Percentiles rank a stretch among this genome's conserved stretches.
These are phyloP conservation scores for Hyparrhenia diplandra DNA, from an alignment of 176 grass and related monocot species.

Conservation along the genomic window DNA sequence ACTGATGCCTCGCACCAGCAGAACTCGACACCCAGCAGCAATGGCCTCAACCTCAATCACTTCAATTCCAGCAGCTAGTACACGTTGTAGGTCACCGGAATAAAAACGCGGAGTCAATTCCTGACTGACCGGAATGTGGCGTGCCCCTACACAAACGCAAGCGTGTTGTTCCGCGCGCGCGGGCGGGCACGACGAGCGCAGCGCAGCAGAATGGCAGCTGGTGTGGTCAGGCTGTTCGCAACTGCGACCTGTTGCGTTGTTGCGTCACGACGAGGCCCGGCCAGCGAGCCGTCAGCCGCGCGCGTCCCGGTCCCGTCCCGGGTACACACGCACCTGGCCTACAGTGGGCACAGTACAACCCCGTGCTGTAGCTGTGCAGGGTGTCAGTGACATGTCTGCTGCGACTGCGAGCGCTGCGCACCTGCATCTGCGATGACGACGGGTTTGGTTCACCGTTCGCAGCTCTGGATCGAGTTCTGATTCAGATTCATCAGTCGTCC, in stretches of 20 bases:
- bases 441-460: not conserved
- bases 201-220: not conserved
- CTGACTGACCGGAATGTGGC: conserved; percentile 28
- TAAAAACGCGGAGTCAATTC: conserved; percentile 31
- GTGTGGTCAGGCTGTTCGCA: conserved; percentile 37
- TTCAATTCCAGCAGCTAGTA: not conserved
- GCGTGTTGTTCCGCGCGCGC: not conserved
- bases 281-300: conserved; percentile 18
- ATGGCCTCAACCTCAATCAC: conserved; percentile 13
- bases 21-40: not conserved
- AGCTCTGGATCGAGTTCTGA: not conserved
- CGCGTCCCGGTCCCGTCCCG: not conserved
- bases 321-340: not conserved
- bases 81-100: conserved; percentile 34
- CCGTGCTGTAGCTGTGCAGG: not conserved
- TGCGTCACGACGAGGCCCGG: conserved; percentile 13
- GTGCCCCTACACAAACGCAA: conserved; percentile 41
- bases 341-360: not conserved
- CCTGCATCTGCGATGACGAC: not conserved
- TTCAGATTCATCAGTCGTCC: not conserved
- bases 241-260: conserved; percentile 3
- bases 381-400: not conserved
- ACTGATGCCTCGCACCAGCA: not conserved
- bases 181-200: not conserved
- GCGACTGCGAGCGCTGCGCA: no score